Evolutionary conservation across 208 protist species (phyloP), one percentile per base, ranked within the genome.

Genomic region (Wallacemonas sp.): DNA sequence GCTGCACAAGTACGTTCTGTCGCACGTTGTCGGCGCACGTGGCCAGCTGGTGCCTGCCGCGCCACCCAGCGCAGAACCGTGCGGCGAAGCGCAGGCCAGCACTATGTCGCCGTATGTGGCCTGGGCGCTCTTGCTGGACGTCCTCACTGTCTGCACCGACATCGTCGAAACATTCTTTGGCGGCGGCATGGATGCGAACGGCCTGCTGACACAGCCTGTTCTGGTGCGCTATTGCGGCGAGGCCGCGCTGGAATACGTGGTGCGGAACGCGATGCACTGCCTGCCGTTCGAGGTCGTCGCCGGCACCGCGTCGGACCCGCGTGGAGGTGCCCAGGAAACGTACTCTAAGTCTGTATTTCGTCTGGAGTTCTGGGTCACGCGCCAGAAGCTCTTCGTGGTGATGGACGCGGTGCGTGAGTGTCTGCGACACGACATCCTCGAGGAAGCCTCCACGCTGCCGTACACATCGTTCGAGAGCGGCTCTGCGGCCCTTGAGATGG

Each of bases 201-300:
- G 48, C 41, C 65, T 43, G 41, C 48, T 61, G 17, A 44, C 57
- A 17, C 64, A 79, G 6, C 70, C 79, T 0, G 74, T 95, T 24
- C 75, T 87, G 43, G 84, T 88, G 36, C 79, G 77, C 39, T 95
- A 87, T 64, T 72, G 77, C 11, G 89, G 89, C 0, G 78, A 84
- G n/a, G 43, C 57, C 4, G 75, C 71, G 2, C 68, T 62, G 26
- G 80, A 85, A 56, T 66, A 78, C 44, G 66, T 96, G 6, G 83
- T 76, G 8, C 73, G 80, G 12, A 80, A 81, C 48, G 86, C 86
- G 16, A 83, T 93, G 57, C 87, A 94, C 80, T 96, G 87, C 60
- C 70, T 96, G n/a, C 87, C 87, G 12, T 96, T 96, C 64, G 90
- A 96, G 66, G 78, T 61, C 52, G 29, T 55, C 69, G n/a, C n/a